Conservation (phyloP, 805 yeast species). For the Candida namnaoensis region DNA sequence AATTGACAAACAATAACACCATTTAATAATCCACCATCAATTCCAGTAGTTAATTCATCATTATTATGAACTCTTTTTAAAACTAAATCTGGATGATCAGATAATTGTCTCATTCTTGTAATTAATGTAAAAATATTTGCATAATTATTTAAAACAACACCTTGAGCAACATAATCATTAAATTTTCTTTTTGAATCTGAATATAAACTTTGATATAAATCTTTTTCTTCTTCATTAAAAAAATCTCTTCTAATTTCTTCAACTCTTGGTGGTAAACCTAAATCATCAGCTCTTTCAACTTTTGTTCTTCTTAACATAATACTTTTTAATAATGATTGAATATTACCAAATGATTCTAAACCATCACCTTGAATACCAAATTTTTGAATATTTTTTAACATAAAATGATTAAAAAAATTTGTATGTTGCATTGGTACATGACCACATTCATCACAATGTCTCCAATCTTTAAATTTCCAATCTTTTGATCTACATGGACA, state of each 20-base stretch:
- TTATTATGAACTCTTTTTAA: conserved; percentile 52
- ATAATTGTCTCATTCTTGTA: conserved; percentile 95
- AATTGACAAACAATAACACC: conserved; percentile 73
- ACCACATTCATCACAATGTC: conserved; percentile 80
- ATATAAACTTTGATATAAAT: conserved; percentile 79
- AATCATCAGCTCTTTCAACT: conserved; percentile 92
- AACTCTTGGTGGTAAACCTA: conserved; percentile 93
- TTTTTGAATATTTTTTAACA: conserved; percentile 89
- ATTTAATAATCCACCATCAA: conserved; percentile 17
- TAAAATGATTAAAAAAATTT: conserved; percentile 90
- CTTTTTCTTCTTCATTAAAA: conserved; percentile 94
- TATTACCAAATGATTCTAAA: conserved; percentile 61
- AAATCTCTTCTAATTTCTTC: conserved; percentile 82
- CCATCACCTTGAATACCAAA: conserved; percentile 81
- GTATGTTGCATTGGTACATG: conserved; percentile 94
- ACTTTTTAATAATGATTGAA: conserved; percentile 65
- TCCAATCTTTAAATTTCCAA: conserved; percentile 80
- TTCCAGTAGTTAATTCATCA: conserved; percentile 14
- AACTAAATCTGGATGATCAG: conserved; percentile 97
- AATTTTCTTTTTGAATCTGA: conserved; percentile 81
- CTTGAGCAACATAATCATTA: conserved; percentile 89
- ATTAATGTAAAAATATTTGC: conserved; percentile 95
- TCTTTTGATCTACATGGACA: conserved; percentile 78
- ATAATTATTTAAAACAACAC: conserved; percentile 92
- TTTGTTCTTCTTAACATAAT: conserved; percentile 93